Base-by-base conservation (phyloP, 768 basidiomycete genomes). In the Suillus placidus region DNA sequence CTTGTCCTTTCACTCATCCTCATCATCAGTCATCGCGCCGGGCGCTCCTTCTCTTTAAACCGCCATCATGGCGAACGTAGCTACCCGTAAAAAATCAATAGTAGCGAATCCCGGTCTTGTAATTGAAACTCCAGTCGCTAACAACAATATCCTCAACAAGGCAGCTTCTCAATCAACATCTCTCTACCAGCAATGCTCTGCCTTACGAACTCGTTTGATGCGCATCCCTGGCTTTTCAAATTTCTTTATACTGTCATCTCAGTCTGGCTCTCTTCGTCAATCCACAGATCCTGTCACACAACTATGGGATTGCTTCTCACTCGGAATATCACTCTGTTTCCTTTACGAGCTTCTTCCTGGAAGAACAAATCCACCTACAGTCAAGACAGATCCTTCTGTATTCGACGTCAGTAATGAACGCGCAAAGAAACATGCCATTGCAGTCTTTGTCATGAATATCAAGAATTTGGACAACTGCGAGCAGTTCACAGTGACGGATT, bases 261-360 rank as follows among this genome's bases (percentile, higher is more conserved):
- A 83, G 23, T 74, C 81, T 45, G 87, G 87, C 68, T 83, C 88
- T 49, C 78, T 82, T 40, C 85, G 93, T 64, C 88, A 88, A 77
- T 92, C 91, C 40, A 91, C 90, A 51, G 95, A 98, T 80, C 94
- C 95, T 43, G 97, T 99, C 72, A 90, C 91, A 56, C 93, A 95
- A 76, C 88, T 98, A 60, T 97, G 96, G 90, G 93, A 94, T 74
- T 89, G 93, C 75, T 93, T 99, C 80, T 89, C 95, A 49, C 86
- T 95, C 42, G 97, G 97, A 65, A 89, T 94, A 57, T 90, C 95
- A 54, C 91, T 99, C 70, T 97, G 95, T 81, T 97, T 92, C 82
- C 88, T 99, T 71, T 97, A 94, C 84, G 97, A 99, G 80, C 88
- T 92, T 76, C 88, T 98, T 64, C 90, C 91, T 45, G 60, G 60